Evolutionary conservation across 768 basidiomycete species (phyloP).

Genomic region (Phlegmacium glaucopus): DNA sequence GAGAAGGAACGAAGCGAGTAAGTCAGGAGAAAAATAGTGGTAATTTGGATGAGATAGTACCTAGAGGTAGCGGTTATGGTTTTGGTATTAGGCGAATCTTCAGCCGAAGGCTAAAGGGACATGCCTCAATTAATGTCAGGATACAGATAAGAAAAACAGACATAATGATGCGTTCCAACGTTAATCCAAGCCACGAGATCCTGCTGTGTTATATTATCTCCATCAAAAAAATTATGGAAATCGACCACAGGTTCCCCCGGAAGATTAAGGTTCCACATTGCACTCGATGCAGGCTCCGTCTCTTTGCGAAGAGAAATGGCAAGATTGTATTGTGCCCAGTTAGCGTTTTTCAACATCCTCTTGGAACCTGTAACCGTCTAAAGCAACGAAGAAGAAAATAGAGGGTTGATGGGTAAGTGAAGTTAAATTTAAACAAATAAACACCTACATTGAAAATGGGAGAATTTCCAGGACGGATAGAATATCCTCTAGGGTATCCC

Average conservation of each 20-base stretch:
- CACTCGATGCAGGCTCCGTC: constrained; percentile 55
- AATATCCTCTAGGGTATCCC: constrained; percentile 57
- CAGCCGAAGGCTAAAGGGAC: constrained; percentile 48
- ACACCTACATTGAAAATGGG: constrained; percentile 46
- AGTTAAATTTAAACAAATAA: no score
- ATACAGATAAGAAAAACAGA: no score
- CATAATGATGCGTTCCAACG: constrained; percentile 61
- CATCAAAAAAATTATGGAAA: constrained; percentile 62
- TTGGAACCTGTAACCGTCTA: constrained; percentile 60
- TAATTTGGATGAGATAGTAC: constrained; percentile 24
- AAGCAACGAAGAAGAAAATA: neutral
- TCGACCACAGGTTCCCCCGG: constrained; percentile 53
- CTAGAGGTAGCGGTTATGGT: constrained; percentile 54
- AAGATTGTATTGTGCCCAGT: constrained; percentile 65
- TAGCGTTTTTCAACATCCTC: constrained; percentile 55
- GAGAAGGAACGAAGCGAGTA: neutral
- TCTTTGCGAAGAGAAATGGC: constrained; percentile 59
- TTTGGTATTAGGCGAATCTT: constrained; percentile 61
- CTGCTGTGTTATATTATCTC: constrained; percentile 59
- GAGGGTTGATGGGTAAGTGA: constrained; percentile 3
- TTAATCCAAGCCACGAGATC: constrained; percentile 69
- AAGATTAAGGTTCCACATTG: constrained; percentile 62
- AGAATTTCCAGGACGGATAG: constrained; percentile 56
- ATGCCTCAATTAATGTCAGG: neutral
- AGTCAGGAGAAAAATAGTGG: no score